Conservation (phyloP, 177 flowering plant genomes). For the Tripterygium wilfordii region DNA sequence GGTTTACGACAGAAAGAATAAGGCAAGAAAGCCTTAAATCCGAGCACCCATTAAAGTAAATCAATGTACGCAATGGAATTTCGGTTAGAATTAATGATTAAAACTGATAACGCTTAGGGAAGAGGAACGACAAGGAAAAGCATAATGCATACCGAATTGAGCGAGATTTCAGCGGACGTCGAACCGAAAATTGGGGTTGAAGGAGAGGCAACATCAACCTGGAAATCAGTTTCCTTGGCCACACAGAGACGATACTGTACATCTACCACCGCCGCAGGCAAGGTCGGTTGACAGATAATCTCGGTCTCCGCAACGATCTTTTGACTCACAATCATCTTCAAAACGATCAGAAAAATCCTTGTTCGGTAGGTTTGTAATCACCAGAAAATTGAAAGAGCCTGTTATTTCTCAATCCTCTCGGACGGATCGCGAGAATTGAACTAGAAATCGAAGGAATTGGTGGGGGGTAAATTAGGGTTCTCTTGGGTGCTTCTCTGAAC, state of each 20-base stretch:
- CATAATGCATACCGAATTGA: slow-evolving; percentile 29
- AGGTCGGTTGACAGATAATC: slow-evolving; percentile 12
- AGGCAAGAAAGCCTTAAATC: too few species aligned
- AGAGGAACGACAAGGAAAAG: not conserved
- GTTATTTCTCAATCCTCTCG: too few species aligned
- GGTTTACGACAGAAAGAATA: too few species aligned
- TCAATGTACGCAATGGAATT: too few species aligned
- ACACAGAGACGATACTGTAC: slow-evolving; percentile 16
- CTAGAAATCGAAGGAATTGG: too few species aligned
- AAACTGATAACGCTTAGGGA: not conserved
- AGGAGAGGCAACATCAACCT: slow-evolving; percentile 22
- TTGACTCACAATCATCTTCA: slow-evolving; percentile 10
- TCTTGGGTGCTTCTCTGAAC: too few species aligned
- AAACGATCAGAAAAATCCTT: not conserved
- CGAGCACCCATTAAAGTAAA: too few species aligned
- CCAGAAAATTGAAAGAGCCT: too few species aligned
- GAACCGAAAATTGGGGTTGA: slow-evolving; percentile 19
- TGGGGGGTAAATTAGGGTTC: too few species aligned
- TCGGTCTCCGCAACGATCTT: slow-evolving; percentile 28
- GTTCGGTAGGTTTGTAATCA: too few species aligned
- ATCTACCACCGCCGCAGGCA: slow-evolving; percentile 13
- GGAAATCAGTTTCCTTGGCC: slow-evolving; percentile 11
- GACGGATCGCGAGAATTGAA: too few species aligned
- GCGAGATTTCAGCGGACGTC: slow-evolving; percentile 21
- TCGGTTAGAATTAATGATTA: too few species aligned